Evolutionary conservation across 1,139 yeast species (phyloP), one percentile per base, ranked within the genome.

Genomic region (Magnusiomyces tetraspermus): DNA sequence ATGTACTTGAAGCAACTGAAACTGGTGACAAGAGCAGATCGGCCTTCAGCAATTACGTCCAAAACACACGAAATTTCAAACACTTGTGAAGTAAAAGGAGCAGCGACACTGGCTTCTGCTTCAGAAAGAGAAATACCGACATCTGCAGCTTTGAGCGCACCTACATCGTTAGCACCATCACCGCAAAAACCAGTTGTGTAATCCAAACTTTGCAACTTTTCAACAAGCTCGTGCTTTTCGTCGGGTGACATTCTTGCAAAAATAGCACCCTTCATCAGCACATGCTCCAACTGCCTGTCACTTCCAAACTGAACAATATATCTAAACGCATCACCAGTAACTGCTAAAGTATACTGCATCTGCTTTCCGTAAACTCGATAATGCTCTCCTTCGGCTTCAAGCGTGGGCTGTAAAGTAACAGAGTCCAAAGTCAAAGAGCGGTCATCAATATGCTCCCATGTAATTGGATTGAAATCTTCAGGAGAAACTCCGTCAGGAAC

Each of bases 211-310:
- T 89, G 96, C 24, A 92, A 71, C 64, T 85, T 89, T 61, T 86
- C 92, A 31, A 92, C 97, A 51, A 92, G 74, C 69, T 92, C 98
- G 66, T 92, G 96, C 65, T 92, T 92, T 65, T 92, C 99, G 68
- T 92, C 98, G 0, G 99, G 99, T 0, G 97, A 90, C 99, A 92
- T 92, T 59, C 99, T 76, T 0, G 98, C 97, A 71, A 83, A 94
- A 6, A 92, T 79, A 49, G 82, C 79, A 57, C 92, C 81, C 58
- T 79, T 81, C 72, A 89, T 73, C 52, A 94, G 74, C 63, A 92
- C 76, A 49, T 76, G 77, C 54, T 83, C 82, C 21, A 68, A 53
- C 48, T 66, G 68, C 3, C 59, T 62, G 17, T 54, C 57, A n/a
- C 66, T 60, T 1, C 74, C 74, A 44, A 60, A 60, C 52, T 70